phyloP scores from a whole-genome alignment of 2,329 filamentous ascomycete genomes.

The Akanthomyces dipterigenus region DNA sequence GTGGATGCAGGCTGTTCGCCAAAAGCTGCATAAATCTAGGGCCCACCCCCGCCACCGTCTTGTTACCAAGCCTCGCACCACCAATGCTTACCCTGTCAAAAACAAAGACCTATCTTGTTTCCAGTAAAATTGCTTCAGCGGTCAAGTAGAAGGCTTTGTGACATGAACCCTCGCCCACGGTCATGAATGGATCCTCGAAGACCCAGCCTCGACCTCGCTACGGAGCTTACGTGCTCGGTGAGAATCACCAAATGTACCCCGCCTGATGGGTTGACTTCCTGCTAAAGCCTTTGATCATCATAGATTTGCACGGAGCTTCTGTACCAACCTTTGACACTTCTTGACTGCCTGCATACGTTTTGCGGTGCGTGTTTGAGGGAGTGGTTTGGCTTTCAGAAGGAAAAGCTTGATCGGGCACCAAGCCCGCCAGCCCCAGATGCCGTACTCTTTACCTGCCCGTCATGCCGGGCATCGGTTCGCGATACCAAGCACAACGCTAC shows the following conservation, averaged over 20 bases:
- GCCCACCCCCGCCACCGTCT: constrained; percentile 7
- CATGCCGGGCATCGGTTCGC: constrained; percentile 80
- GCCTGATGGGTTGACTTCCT: background rate
- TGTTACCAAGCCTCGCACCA: background rate
- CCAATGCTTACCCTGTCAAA: background rate
- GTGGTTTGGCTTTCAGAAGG: constrained; percentile 83
- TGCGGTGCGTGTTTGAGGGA: constrained; percentile 93
- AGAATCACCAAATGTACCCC: constrained; percentile 30
- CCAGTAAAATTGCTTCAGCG: background rate
- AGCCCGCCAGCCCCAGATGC: constrained; percentile 41
- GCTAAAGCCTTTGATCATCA: constrained; percentile 1
- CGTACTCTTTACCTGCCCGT: constrained; percentile 75
- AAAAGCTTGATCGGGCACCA: constrained; percentile 45
- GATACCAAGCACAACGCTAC: constrained; percentile 87
- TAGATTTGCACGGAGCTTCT: constrained; percentile 96
- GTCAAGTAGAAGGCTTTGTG: background rate
- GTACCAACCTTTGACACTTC: constrained; percentile 82
- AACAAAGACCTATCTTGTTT: background rate
- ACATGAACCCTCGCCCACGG: background rate
- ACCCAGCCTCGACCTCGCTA: constrained; percentile 67
- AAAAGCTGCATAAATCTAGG: background rate
- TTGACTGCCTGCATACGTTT: constrained; percentile 92
- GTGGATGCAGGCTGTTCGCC: background rate
- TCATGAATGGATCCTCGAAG: constrained; percentile 45
- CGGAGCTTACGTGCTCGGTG: constrained; percentile 92